Evolutionary conservation across 139 green algal species (phyloP).

Genomic region (Pleodorina starrii): DNA sequence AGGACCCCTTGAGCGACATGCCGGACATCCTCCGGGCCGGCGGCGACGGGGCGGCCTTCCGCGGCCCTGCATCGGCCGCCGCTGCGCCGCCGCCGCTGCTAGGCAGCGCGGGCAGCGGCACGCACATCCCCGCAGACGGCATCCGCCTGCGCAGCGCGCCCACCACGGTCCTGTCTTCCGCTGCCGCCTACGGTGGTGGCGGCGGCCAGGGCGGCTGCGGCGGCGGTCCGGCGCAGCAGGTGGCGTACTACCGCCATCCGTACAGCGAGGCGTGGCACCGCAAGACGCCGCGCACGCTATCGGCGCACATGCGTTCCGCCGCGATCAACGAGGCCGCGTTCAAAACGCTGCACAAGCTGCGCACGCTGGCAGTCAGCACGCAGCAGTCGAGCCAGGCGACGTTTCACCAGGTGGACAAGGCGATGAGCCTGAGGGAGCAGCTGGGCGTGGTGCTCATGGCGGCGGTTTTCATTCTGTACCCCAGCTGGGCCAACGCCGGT

Average conservation of each 20-base stretch:
- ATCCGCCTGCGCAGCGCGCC: not conserved
- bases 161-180: too few relatives aligned
- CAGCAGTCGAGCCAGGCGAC: conserved; percentile 13
- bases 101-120: not conserved
- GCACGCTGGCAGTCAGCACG: not conserved
- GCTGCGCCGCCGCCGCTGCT: too few relatives aligned
- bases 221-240: too few relatives aligned
- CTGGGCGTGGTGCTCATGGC: conserved; percentile 15
- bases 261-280: not conserved
- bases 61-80: too few relatives aligned
- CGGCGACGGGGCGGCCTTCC: too few relatives aligned
- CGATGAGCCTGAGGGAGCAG: conserved; percentile 5
- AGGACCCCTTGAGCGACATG: not conserved
- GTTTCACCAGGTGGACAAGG: not conserved
- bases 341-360: not conserved
- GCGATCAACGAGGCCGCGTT: not conserved
- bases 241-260: not conserved
- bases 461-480: conserved; percentile 23
- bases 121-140: not conserved
- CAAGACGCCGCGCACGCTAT: not conserved
- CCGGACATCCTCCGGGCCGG: not conserved
- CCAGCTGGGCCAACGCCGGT: not conserved
- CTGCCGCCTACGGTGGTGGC: too few relatives aligned
- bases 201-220: not conserved
- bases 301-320: not conserved